phyloP scores from a whole-genome alignment of 106 monocot genomes.

The Amphibolis antarctica region DNA sequence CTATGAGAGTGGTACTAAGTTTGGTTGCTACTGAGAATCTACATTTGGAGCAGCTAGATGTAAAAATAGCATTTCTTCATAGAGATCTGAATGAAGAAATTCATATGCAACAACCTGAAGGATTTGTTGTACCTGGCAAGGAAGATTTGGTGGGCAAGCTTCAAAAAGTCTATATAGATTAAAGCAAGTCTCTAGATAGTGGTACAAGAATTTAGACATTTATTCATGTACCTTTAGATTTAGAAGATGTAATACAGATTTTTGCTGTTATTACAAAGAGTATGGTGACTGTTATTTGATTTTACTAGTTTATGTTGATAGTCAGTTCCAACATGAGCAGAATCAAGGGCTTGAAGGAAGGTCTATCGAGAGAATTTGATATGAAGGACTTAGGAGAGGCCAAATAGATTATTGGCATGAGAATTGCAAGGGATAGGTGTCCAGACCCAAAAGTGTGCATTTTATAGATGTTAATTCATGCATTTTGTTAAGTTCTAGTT shows the following conservation, averaged over 20 bases:
- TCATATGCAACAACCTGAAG: background rate
- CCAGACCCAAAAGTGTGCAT: no score
- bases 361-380: background rate
- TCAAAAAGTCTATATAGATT: conserved; percentile 10
- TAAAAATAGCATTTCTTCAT: background rate
- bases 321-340: conserved; percentile 1
- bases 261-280: conserved; percentile 1
- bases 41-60: background rate
- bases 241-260: background rate
- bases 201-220: conserved; percentile 2
- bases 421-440: background rate
- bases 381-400: conserved; percentile 1
- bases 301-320: conserved; percentile 5
- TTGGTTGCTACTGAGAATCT: background rate
- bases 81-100: background rate
- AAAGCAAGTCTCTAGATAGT: conserved; percentile 7
- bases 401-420: background rate
- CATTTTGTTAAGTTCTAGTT: no score
- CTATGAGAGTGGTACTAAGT: background rate
- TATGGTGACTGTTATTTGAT: background rate
- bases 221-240: background rate
- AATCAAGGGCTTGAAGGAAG: background rate
- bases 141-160: conserved; percentile 7
- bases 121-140: background rate
- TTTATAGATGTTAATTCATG: no score